A percentile compares a stretch with the other conserved stretches of the same genome.
Conservation (phyloP, 1,284 basidiomycete genomes). For the Tilletia walkeri region DNA sequence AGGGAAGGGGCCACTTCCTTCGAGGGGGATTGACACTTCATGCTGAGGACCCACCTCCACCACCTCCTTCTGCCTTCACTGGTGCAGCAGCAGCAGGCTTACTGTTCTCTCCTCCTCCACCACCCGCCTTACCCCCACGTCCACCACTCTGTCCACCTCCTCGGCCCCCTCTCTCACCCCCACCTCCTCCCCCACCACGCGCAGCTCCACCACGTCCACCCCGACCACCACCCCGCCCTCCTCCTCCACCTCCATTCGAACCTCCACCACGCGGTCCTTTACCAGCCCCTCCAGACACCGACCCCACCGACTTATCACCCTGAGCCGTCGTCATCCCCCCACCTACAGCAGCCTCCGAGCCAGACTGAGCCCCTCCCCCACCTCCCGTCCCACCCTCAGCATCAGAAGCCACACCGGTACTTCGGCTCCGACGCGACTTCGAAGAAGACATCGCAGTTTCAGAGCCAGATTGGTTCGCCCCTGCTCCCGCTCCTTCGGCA, state of each 20-base stretch:
- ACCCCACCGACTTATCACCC: neutral
- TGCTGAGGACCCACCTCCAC: neutral
- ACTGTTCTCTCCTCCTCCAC: neutral
- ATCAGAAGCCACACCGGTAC: neutral
- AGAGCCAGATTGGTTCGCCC: neutral
- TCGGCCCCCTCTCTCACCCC: neutral
- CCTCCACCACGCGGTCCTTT: neutral
- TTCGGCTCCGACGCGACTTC: constrained; percentile 7
- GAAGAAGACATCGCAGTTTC: neutral
- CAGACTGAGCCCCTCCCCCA: constrained; percentile 7
- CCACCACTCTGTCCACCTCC: constrained; percentile 13
- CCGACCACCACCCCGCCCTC: constrained; percentile 1
- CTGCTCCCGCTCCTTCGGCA: neutral
- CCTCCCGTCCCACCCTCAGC: neutral
- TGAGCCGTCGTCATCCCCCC: neutral
- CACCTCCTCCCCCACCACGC: constrained; percentile 14
- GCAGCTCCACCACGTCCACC: constrained; percentile 3
- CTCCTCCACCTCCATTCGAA: neutral
- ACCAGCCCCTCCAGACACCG: neutral
- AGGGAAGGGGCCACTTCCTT: neutral
- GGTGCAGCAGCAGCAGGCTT: constrained; percentile 1
- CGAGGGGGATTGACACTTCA: neutral
- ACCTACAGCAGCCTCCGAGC: neutral
- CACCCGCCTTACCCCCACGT: constrained; percentile 6
- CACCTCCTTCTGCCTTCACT: neutral